Evolutionary conservation across 768 basidiomycete genomes (phyloP).

Genomic region (Xerocomellus amylosporus): DNA sequence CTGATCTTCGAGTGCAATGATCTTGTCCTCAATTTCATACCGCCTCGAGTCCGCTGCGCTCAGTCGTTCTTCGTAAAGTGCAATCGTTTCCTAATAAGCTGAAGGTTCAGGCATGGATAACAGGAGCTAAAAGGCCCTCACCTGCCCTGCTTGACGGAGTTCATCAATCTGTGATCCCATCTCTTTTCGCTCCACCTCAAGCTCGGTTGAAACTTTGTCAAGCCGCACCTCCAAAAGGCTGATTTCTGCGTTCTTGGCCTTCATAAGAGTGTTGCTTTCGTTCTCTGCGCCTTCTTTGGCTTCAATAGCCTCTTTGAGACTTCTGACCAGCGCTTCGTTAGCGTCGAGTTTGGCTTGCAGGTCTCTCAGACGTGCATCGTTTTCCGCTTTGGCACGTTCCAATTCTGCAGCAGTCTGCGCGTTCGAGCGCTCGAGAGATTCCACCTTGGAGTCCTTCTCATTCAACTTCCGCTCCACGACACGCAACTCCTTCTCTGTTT

Average conservation of each 20-base stretch:
- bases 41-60: slow-evolving; percentile 65
- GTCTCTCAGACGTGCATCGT: slow-evolving; percentile 41
- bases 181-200: slow-evolving; percentile 62
- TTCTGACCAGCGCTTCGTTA: slow-evolving; percentile 41
- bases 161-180: slow-evolving; percentile 76
- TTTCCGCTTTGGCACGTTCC: slow-evolving; percentile 47
- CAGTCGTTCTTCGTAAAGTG: slow-evolving; percentile 88
- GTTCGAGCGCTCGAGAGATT: slow-evolving; percentile 46
- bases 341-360: slow-evolving; percentile 45
- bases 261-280: slow-evolving; percentile 49
- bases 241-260: slow-evolving; percentile 62
- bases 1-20: slow-evolving; percentile 57
- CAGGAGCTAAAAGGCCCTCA: slow-evolving; percentile 31
- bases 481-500: slow-evolving; percentile 44
- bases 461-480: slow-evolving; percentile 41
- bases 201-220: slow-evolving; percentile 43
- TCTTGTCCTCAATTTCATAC: slow-evolving; percentile 73
- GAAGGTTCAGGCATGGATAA: neutral
- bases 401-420: slow-evolving; percentile 38
- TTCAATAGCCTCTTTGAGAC: slow-evolving; percentile 52
- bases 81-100: slow-evolving; percentile 77
- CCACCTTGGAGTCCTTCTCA: slow-evolving; percentile 44
- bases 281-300: slow-evolving; percentile 49
- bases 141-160: slow-evolving; percentile 85
- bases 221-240: slow-evolving; percentile 48